Conservation (phyloP, 148 eudicot genomes). For the Heliamphora exappendiculata region DNA sequence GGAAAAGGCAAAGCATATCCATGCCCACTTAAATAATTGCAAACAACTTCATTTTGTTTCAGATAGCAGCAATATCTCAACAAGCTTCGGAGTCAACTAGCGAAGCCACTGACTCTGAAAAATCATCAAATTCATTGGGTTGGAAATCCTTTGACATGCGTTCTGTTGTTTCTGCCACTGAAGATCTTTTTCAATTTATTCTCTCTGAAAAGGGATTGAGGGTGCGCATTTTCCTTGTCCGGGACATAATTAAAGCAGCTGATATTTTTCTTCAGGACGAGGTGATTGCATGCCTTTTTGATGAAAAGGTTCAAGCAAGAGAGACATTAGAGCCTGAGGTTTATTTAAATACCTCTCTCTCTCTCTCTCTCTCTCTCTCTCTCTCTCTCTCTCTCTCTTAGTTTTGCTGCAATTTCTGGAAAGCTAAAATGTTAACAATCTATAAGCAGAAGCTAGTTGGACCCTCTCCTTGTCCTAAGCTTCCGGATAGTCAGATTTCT, state of each 20-base stretch:
- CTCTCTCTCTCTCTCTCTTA: background rate
- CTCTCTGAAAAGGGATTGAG: conserved; percentile 76
- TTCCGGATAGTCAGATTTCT: no score
- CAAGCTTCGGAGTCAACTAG: conserved; percentile 52
- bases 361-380: background rate
- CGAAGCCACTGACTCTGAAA: conserved; percentile 22
- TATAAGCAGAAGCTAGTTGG: no score
- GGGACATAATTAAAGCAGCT: conserved; percentile 71
- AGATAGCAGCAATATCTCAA: conserved; percentile 89
- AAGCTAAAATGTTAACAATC: no score
- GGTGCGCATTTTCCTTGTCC: conserved; percentile 66
- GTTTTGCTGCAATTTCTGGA: background rate
- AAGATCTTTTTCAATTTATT: conserved; percentile 77
- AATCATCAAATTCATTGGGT: conserved; percentile 40
- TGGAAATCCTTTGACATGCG: conserved; percentile 82
- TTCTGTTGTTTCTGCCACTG: conserved; percentile 85
- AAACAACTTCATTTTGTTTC: conserved; percentile 18
- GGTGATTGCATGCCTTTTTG: conserved; percentile 26
- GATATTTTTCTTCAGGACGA: conserved; percentile 65
- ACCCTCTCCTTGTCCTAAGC: no score
- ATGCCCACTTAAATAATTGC: background rate
- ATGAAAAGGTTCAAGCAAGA: conserved; percentile 22
- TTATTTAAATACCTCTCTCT: conserved; percentile 8
- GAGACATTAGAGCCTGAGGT: conserved; percentile 51
- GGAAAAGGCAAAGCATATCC: background rate